These are phyloP conservation scores for Saccharomycopsis sp. DNA, from an alignment of 805 yeast genomes.

Conservation along the genomic window DNA sequence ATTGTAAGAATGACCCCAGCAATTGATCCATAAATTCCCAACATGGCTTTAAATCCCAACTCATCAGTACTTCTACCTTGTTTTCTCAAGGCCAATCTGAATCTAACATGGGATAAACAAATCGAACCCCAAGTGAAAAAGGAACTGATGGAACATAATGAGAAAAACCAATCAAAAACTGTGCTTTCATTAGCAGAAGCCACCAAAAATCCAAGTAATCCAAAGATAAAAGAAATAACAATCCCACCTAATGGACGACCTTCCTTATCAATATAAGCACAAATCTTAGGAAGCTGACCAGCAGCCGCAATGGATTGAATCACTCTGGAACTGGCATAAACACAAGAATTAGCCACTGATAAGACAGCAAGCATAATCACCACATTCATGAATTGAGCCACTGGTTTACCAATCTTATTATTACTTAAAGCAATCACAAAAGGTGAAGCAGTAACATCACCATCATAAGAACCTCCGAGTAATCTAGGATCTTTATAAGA, in stretches of 20 bases:
- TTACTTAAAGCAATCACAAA: conserved; percentile 61
- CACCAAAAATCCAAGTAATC: conserved; percentile 47
- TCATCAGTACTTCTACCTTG: conserved; percentile 67
- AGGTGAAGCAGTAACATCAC: conserved; percentile 62
- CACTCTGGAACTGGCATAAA: conserved; percentile 60
- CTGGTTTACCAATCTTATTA: conserved; percentile 51
- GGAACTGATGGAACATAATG: conserved; percentile 53
- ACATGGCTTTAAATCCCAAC: conserved; percentile 53
- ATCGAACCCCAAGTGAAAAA: conserved; percentile 57
- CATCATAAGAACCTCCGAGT: conserved; percentile 35
- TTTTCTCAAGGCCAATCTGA: conserved; percentile 49
- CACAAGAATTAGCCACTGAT: conserved; percentile 67
- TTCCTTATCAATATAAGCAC: conserved; percentile 50
- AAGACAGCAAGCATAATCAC: conserved; percentile 57
- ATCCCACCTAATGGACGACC: conserved; percentile 62
- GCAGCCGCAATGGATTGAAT: conserved; percentile 51
- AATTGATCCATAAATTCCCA: conserved; percentile 58
- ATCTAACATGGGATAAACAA: conserved; percentile 48
- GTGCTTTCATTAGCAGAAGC: conserved; percentile 41
- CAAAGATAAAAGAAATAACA: conserved; percentile 39
- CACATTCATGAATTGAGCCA: conserved; percentile 58
- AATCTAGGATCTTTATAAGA: conserved; percentile 45
- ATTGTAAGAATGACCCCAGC: conserved; percentile 49
- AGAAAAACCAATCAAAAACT: conserved; percentile 56
- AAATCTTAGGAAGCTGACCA: conserved; percentile 49